phyloP scores from a whole-genome alignment of 768 basidiomycete genomes.

The Rhodosporidiobolus sp. region DNA sequence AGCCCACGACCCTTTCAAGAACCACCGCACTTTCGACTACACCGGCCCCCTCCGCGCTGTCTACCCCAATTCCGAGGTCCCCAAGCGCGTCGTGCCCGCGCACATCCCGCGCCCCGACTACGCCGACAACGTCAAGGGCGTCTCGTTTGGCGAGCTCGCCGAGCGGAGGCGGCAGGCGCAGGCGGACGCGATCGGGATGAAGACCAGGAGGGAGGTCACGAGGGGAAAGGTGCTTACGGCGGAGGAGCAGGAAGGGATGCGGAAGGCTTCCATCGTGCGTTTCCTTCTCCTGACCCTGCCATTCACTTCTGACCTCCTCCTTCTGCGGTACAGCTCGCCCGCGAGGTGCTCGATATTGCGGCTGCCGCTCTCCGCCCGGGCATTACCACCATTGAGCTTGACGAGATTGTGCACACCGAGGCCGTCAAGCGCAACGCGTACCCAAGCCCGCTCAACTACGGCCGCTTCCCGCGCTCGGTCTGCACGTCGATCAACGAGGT shows the following conservation, averaged over 20 bases:
- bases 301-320: conserved; percentile 4
- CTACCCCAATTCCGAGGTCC: conserved; percentile 65
- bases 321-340: conserved; percentile 59
- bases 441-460: conserved; percentile 90
- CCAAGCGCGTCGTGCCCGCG: conserved; percentile 64
- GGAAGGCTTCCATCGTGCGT: conserved; percentile 74
- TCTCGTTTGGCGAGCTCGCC: conserved; percentile 16
- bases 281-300: background rate
- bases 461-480: conserved; percentile 86
- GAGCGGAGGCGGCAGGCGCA: no score
- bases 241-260: conserved; percentile 86
- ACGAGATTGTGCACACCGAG: conserved; percentile 87
- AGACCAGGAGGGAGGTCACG: conserved; percentile 23
- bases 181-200: conserved; percentile 17
- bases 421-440: conserved; percentile 86
- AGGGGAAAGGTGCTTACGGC: conserved; percentile 61
- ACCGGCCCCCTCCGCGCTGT: conserved; percentile 47
- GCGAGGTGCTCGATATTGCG: conserved; percentile 90
- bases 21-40: conserved; percentile 39
- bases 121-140: conserved; percentile 56
- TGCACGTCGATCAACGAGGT: conserved; percentile 94
- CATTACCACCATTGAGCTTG: conserved; percentile 91
- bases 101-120: conserved; percentile 89
- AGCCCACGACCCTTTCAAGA: background rate
- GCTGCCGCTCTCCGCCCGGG: conserved; percentile 84